Conservation (phyloP, 1,284 basidiomycete genomes). For the Irpex sp. region DNA sequence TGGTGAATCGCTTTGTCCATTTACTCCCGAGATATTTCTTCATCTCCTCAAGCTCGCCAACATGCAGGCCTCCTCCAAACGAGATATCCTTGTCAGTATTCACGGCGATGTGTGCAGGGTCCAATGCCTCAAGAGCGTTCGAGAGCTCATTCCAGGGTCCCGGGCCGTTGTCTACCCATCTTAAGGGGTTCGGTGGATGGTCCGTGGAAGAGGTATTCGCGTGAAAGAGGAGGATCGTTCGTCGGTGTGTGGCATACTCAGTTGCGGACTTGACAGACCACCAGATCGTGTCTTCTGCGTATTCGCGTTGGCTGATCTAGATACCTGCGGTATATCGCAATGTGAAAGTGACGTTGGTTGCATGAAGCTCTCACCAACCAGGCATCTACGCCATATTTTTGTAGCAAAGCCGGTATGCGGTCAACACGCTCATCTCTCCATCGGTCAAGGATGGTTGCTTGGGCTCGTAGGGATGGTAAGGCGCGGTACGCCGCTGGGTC, state of each 20-base stretch:
- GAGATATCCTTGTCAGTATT: conserved; percentile 45
- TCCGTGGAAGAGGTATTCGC: conserved; percentile 34
- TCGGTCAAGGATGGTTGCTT: conserved; percentile 38
- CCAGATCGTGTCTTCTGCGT: conserved; percentile 53
- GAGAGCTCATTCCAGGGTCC: conserved; percentile 43
- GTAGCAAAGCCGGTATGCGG: conserved; percentile 37
- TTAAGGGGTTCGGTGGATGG: conserved; percentile 38
- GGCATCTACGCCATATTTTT: conserved; percentile 40
- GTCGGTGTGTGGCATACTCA: conserved; percentile 44
- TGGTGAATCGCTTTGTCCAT: conserved; percentile 38
- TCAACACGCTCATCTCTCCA: conserved; percentile 42
- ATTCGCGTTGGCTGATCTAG: conserved; percentile 47
- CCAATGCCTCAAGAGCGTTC: conserved; percentile 29
- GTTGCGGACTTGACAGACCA: conserved; percentile 49
- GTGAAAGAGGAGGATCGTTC: conserved; percentile 50
- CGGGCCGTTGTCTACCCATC: conserved; percentile 50
- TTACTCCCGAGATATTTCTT: conserved; percentile 34
- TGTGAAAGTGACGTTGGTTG: no score
- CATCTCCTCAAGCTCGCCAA: conserved; percentile 42
- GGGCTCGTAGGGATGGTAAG: conserved; percentile 41
- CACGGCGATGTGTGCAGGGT: conserved; percentile 41
- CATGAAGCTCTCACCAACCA: conserved; percentile 35
- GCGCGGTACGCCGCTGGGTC: conserved; percentile 33
- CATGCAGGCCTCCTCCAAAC: conserved; percentile 48
- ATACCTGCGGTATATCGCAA: not conserved